Conservation (phyloP, 495 filamentous ascomycete genomes). For the Penicillium waksmanii region DNA sequence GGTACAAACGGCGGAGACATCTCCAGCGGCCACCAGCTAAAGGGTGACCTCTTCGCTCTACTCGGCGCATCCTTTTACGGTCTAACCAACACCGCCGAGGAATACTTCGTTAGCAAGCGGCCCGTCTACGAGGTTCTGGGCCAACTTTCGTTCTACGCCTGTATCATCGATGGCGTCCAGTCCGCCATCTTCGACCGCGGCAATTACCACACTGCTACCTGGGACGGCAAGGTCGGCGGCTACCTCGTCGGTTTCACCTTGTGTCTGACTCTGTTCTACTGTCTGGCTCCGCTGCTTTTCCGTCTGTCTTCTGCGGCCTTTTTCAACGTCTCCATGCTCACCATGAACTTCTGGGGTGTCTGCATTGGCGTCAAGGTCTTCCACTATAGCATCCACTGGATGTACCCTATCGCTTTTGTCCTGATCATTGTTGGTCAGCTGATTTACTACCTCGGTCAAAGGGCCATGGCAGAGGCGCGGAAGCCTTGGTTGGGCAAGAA, state of each 20-base stretch:
- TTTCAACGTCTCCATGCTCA: constrained; percentile 94
- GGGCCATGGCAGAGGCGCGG: constrained; percentile 77
- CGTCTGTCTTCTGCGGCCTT: constrained; percentile 89
- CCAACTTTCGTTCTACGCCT: constrained; percentile 86
- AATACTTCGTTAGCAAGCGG: constrained; percentile 84
- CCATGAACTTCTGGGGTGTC: constrained; percentile 96
- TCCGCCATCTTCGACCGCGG: constrained; percentile 85
- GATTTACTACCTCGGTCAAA: constrained; percentile 80
- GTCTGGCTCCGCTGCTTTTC: constrained; percentile 81
- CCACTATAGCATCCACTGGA: constrained; percentile 75
- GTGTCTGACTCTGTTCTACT: constrained; percentile 82
- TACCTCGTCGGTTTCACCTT: constrained; percentile 89
- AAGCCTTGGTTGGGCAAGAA: constrained; percentile 93
- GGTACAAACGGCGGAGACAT: constrained; percentile 64
- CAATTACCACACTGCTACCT: constrained; percentile 68
- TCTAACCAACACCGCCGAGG: constrained; percentile 85
- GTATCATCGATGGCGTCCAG: constrained; percentile 89
- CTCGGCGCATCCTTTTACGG: constrained; percentile 91
- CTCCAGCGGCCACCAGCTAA: constrained; percentile 66
- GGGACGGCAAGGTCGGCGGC: constrained; percentile 68
- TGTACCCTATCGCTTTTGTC: constrained; percentile 96
- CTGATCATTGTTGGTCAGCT: constrained; percentile 82
- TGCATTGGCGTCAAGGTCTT: constrained; percentile 89
- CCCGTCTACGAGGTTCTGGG: constrained; percentile 94
- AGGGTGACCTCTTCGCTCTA: constrained; percentile 91